Evolutionary conservation across 257 asterid genomes (phyloP), one percentile per base, ranked within the genome.

Genomic region (Gynochthodes officinalis): DNA sequence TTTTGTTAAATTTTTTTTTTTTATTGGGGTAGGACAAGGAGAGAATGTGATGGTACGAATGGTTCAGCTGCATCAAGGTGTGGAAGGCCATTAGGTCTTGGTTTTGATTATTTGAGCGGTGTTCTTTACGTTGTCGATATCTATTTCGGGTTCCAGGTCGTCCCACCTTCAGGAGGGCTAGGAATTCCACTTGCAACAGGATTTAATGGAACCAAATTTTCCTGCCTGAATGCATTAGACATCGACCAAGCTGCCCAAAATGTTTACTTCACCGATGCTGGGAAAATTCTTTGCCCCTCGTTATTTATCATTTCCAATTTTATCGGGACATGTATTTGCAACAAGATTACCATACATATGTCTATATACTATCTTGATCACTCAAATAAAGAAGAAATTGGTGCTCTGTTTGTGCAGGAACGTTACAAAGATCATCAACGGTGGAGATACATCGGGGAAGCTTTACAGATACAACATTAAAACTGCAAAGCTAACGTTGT

Each of bases 41-140:
- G 71, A 11, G 14, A 48, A 2, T 88, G 91, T 33, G 84, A 83
- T 71, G 91, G 89, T 16, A 73, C 11, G 2, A 57, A 14, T 2
- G 75, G 57, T 35, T 62, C 30, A 15, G 72, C 64, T n/a, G 82
- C 53, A 6, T 70, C 65, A 10, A 44, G 49, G 6, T 88, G 91
- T 35, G 89, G 84, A 63, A 76, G 84, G 74, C 82, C 88, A 0
- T 11, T 82, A 10, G 94, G 84, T 15, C 77, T 88, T 3, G 78
- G 71, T 39, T 81, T 84, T 72, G 54, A 88, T 74, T 60, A 16
- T 40, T 44, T 43, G 15, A 81, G 77, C 0, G 76, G 82, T 5
- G 68, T 77, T 7, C 83, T 88, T 21, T 88, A 82, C 37, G 62
- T 88, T 7, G 46, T 72, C 9, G 89, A 84, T 73, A 77, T 62